Percentiles rank a stretch among this genome's conserved stretches.
Evolutionary conservation across 148 eudicot species (phyloP).

Genomic region (Suaeda aralocaspica): DNA sequence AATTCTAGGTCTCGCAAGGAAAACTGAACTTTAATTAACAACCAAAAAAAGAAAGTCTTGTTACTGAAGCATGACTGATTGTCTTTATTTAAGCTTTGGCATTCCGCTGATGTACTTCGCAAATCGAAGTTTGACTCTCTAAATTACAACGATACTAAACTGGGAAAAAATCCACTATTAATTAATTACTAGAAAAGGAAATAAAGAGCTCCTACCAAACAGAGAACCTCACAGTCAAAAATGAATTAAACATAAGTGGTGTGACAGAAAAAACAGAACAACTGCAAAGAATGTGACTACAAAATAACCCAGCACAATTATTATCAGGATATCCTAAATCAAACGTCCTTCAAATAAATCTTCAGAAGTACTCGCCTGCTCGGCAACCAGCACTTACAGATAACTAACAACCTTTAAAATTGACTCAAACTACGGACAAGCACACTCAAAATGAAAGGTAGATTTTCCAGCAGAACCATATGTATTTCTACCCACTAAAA

Average conservation of each 20-base stretch:
- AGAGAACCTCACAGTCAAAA: no score
- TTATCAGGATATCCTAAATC: neutral
- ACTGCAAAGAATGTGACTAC: neutral
- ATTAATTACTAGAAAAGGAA: neutral
- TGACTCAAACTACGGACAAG: neutral
- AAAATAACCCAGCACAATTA: neutral
- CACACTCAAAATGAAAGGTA: neutral
- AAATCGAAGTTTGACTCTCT: neutral
- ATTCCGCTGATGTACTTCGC: neutral
- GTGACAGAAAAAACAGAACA: no score
- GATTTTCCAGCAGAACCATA: neutral
- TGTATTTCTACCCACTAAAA: neutral
- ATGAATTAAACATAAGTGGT: no score
- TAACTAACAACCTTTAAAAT: no score
- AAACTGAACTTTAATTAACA: neutral
- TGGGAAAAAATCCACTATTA: neutral
- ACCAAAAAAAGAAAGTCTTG: neutral
- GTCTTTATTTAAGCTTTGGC: neutral
- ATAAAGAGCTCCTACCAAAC: neutral
- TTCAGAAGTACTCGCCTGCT: no score
- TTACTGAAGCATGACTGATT: neutral
- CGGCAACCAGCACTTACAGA: no score
- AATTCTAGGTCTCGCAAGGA: neutral
- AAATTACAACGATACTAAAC: neutral
- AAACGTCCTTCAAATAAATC: neutral